These are phyloP conservation scores for Hymenotorrendiella dingleyae DNA, from an alignment of 2,329 filamentous ascomycete genomes.

Conservation along the genomic window DNA sequence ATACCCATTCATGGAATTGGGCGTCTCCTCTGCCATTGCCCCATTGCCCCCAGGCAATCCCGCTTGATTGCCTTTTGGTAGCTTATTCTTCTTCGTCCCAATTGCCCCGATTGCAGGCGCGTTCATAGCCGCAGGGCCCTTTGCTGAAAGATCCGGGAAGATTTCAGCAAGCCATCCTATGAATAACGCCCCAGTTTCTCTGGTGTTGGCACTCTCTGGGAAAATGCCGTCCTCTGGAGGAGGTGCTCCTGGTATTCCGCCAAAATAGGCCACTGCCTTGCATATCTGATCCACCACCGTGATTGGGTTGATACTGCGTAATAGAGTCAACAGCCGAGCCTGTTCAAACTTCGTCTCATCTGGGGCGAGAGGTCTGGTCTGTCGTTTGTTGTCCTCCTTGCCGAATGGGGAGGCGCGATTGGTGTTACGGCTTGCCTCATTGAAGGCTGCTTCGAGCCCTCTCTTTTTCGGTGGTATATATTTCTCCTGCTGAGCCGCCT, in stretches of 20 bases:
- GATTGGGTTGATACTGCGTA: constrained; percentile 49
- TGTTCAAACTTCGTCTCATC: constrained; percentile 53
- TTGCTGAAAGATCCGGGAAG: constrained; percentile 40
- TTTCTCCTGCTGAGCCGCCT: constrained; percentile 46
- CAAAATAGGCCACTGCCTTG: constrained; percentile 58
- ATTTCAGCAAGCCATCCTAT: constrained; percentile 59
- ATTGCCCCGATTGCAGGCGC: constrained; percentile 19
- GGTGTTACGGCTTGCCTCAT: constrained; percentile 12
- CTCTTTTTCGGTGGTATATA: constrained; percentile 42
- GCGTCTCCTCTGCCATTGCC: constrained; percentile 15
- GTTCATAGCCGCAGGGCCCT: constrained; percentile 3
- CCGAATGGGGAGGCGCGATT: constrained; percentile 25
- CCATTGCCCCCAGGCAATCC: constrained; percentile 2
- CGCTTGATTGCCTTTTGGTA: constrained; percentile 17
- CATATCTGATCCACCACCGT: constrained; percentile 57
- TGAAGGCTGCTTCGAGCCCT: constrained; percentile 22
- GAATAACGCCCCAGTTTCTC: constrained; percentile 52
- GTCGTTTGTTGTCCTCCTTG: constrained; percentile 23
- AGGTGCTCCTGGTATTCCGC: constrained; percentile 50
- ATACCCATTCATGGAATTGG: constrained; percentile 28
- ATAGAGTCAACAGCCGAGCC: constrained; percentile 50
- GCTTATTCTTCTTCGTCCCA: constrained; percentile 25
- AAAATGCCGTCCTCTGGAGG: constrained; percentile 46
- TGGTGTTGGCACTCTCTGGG: constrained; percentile 48
- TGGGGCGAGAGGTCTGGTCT: constrained; percentile 33